Conservation (phyloP, 306 rosid species). For the Medicago truncatula region DNA sequence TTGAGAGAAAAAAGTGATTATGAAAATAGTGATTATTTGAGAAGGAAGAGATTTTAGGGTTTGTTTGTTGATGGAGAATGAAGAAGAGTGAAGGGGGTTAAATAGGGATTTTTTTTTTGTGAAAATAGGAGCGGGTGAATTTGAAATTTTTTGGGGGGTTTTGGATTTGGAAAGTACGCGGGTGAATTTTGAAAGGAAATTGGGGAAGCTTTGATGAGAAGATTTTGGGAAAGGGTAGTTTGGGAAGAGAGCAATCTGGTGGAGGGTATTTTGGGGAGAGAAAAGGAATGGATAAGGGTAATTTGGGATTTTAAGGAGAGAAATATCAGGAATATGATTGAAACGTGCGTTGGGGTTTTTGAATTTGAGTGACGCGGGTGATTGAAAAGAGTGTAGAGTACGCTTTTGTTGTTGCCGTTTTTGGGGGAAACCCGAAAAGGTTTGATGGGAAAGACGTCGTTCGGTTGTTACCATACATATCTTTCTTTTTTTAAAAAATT, state of each 20-base stretch:
- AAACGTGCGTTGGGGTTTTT: too few species aligned
- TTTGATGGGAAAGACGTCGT: too few species aligned
- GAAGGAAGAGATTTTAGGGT: background rate
- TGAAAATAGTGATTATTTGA: background rate
- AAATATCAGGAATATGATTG: too few species aligned
- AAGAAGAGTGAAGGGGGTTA: background rate
- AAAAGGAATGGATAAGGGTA: too few species aligned
- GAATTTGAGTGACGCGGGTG: too few species aligned
- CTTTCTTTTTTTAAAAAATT: too few species aligned
- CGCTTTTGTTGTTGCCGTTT: too few species aligned
- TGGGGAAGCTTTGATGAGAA: background rate
- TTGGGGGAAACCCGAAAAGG: too few species aligned
- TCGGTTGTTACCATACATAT: too few species aligned
- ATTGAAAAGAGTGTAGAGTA: too few species aligned
- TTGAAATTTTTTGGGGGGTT: background rate
- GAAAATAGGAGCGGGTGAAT: slow-evolving; percentile 17
- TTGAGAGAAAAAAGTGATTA: background rate
- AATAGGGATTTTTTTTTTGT: background rate
- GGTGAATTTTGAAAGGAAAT: background rate
- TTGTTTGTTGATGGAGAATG: background rate
- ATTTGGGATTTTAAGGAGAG: too few species aligned
- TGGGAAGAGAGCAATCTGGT: background rate
- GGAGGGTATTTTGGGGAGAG: too few species aligned
- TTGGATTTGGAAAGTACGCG: background rate
- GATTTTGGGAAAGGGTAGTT: background rate